Percentiles rank a stretch among this genome's conserved stretches.
Evolutionary conservation across 2,329 filamentous ascomycete species (phyloP).

Genomic region (Diaporthe capsici): DNA sequence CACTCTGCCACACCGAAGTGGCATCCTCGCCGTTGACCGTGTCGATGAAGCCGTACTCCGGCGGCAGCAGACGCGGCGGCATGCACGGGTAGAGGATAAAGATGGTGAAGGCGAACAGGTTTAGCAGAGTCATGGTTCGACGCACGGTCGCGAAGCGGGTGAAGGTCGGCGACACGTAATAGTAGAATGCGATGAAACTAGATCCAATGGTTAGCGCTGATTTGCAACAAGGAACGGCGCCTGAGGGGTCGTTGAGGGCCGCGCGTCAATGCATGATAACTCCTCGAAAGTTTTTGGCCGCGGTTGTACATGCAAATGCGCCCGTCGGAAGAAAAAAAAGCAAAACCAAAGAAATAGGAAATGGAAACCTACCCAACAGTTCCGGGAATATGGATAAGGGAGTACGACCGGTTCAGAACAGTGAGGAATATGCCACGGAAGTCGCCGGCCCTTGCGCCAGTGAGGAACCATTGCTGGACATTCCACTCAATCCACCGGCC

Average conservation of each 20-base stretch:
- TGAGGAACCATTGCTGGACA: constrained; percentile 60
- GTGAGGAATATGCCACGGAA: constrained; percentile 54
- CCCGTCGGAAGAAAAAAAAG: no score
- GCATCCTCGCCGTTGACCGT: constrained; percentile 66
- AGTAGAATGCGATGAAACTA: constrained; percentile 76
- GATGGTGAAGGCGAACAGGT: constrained; percentile 68
- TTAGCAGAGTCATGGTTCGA: constrained; percentile 64
- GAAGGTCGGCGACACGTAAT: constrained; percentile 65
- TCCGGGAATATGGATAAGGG: constrained; percentile 65
- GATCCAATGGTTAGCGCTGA: constrained; percentile 10
- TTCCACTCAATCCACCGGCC: constrained; percentile 58
- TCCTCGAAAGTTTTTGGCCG: neutral
- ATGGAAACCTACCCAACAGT: constrained; percentile 57
- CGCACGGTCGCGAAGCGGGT: constrained; percentile 54
- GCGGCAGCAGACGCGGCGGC: constrained; percentile 69
- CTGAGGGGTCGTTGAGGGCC: neutral
- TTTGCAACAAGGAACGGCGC: neutral
- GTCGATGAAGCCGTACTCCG: constrained; percentile 65
- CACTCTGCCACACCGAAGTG: constrained; percentile 67
- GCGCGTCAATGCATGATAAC: neutral
- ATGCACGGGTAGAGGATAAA: constrained; percentile 73
- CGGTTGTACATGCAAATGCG: neutral
- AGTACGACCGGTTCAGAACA: constrained; percentile 63
- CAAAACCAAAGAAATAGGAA: neutral
- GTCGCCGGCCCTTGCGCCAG: constrained; percentile 54